A percentile compares a stretch with the other conserved stretches of the same genome.
Evolutionary conservation across 2,329 filamentous ascomycete species (phyloP).

Genomic region (Fusarium dlaminii): DNA sequence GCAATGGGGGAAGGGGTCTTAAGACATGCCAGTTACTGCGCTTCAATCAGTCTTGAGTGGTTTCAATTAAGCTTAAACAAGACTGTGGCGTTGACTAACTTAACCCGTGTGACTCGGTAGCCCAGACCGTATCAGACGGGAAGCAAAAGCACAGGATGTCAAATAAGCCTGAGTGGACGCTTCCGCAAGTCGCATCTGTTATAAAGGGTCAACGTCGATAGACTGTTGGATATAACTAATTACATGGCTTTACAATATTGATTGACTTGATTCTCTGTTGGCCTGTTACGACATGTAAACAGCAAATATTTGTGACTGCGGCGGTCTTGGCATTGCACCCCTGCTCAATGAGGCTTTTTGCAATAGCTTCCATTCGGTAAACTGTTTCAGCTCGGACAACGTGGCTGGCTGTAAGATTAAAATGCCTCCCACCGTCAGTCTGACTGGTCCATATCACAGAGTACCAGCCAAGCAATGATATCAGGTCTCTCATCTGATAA

Average conservation of each 20-base stretch:
- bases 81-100: not conserved
- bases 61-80: not conserved
- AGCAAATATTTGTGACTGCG: accelerated
- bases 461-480: not conserved
- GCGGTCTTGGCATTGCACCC: not conserved
- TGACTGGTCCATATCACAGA: not conserved
- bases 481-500: not conserved
- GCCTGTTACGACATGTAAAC: accelerated
- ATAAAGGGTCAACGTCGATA: accelerated
- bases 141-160: not conserved
- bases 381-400: not conserved
- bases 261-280: not conserved
- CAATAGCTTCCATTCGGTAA: not conserved
- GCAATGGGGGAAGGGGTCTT: not conserved
- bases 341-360: not conserved
- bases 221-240: accelerated
- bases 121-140: not conserved
- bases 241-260: not conserved
- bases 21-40: accelerated
- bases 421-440: not conserved
- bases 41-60: not conserved
- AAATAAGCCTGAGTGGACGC: not conserved
- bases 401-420: not conserved
- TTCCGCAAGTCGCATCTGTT: not conserved
- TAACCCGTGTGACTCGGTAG: not conserved